Evolutionary conservation across 1,284 basidiomycete genomes (phyloP), one percentile per base, ranked within the genome.

Genomic region (Leccinum ponderosum): DNA sequence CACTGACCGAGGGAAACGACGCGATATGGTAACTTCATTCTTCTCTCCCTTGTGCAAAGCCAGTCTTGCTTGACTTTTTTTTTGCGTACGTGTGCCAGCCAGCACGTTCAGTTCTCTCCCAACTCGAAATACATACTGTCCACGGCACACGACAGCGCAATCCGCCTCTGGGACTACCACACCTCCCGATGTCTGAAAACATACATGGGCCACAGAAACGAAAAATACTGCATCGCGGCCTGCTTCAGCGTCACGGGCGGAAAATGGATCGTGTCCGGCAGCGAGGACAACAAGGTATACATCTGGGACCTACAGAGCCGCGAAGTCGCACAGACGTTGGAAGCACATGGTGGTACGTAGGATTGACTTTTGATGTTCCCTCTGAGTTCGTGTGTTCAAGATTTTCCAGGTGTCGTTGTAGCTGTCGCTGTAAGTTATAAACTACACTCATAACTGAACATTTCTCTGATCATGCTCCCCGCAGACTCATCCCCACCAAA

Each of bases 161-260:
- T 98, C 64, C 86, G 97, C 0, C 80, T 99, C 12, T 98, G 97
- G 95, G 94, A 98, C 70, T 95, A 97, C 70, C 93, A 96, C 68
- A 93, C 91, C 0, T 90, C 91, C 2, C 89, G 93, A 62, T 93
- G 94, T 65, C 80, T 99, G 51, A 98, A 98, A 77, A 95, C 95
- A 1, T 96, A 96, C 74, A 80, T 80, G 1, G 93, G 92, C 0
- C 94, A 97, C 73, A 78, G 75, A 17, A 97, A 95, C 75, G 76
- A 83, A 39, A 91, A 91, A 71, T 94, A 87, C 67, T 93, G 91
- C 74, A 86, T 90, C 58, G 85, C 85, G 3, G 87, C 89, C 1
- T 91, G 89, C 73, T 92, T 93, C 75, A 91, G 88, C 64, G 89
- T 93, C 3, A 91, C 90, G 0, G 89, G 89, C 20, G 89, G 90